Evolutionary conservation across 129 eudicot genomes (phyloP).

Genomic region (Gnaphalium uliginosum): DNA sequence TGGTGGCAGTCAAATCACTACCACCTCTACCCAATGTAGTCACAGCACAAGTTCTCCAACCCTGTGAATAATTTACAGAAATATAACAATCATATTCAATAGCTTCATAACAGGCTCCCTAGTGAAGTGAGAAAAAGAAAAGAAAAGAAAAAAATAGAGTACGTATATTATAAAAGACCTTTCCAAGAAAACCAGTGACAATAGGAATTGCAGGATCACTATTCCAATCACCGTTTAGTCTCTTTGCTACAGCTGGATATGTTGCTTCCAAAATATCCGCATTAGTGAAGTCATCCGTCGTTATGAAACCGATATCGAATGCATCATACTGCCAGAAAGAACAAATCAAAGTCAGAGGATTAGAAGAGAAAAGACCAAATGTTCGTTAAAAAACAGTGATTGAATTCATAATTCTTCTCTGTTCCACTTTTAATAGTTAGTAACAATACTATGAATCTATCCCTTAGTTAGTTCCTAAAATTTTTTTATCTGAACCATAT

Average conservation of each 20-base stretch:
- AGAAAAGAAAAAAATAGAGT: not conserved
- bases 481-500: not conserved
- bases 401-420: not conserved
- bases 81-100: conserved; percentile 2
- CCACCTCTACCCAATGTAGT: conserved; percentile 88
- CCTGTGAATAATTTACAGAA: conserved; percentile 45
- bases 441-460: not conserved
- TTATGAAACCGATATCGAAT: conserved; percentile 82
- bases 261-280: conserved; percentile 96
- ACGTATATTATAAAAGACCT: conserved; percentile 44
- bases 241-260: conserved; percentile 88
- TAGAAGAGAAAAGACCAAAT: not conserved
- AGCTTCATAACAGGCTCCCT: not conserved
- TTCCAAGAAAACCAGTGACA: conserved; percentile 96
- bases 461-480: not conserved
- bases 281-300: conserved; percentile 94
- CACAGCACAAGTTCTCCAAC: conserved; percentile 75
- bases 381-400: not conserved
- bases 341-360: not conserved
- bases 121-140: not conserved
- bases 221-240: conserved; percentile 75
- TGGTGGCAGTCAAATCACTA: conserved; percentile 81
- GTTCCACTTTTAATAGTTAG: not conserved
- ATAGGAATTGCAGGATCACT: conserved; percentile 83
- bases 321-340: conserved; percentile 82